Conservation (phyloP, 192 early-diverging fungal genomes). For the Coemansia sp. region DNA sequence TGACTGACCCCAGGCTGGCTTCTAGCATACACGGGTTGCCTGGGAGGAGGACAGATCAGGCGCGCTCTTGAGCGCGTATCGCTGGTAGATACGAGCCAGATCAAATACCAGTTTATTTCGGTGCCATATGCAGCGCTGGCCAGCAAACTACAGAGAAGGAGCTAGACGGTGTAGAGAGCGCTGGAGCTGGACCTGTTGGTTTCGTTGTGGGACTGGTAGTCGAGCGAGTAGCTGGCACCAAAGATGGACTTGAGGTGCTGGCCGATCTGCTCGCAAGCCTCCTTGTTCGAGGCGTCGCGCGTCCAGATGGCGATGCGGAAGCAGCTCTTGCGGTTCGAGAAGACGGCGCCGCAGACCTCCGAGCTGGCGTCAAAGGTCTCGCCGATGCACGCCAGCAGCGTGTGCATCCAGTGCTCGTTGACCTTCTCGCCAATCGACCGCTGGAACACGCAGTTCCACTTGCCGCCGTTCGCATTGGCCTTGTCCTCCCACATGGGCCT, state of each 20-base stretch:
- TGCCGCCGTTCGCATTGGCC: conserved; percentile 83
- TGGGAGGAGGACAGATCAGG: no score
- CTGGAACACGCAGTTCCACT: conserved; percentile 76
- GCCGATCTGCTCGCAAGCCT: conserved; percentile 46
- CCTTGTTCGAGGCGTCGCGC: conserved; percentile 34
- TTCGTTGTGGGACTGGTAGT: conserved; percentile 56
- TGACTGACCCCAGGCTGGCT: no score
- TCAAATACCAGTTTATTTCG: no score
- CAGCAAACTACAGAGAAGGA: not conserved
- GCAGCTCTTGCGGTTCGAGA: conserved; percentile 74
- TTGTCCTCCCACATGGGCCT: conserved; percentile 94
- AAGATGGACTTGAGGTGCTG: conserved; percentile 54
- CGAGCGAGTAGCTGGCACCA: conserved; percentile 44
- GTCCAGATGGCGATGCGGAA: conserved; percentile 89
- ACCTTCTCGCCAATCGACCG: conserved; percentile 68
- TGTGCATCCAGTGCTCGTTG: conserved; percentile 81
- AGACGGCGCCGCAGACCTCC: conserved; percentile 84
- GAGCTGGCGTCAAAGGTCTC: conserved; percentile 72
- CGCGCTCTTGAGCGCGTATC: no score
- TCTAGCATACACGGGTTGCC: no score
- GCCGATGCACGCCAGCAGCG: conserved; percentile 81
- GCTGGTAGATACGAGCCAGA: no score
- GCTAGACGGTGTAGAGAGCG: conserved; percentile 25
- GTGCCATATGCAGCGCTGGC: no score
- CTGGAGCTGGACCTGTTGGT: conserved; percentile 21